Evolutionary conservation across 1,284 basidiomycete species (phyloP), one percentile per base, ranked within the genome.

Genomic region (Leccinum subfulvum): DNA sequence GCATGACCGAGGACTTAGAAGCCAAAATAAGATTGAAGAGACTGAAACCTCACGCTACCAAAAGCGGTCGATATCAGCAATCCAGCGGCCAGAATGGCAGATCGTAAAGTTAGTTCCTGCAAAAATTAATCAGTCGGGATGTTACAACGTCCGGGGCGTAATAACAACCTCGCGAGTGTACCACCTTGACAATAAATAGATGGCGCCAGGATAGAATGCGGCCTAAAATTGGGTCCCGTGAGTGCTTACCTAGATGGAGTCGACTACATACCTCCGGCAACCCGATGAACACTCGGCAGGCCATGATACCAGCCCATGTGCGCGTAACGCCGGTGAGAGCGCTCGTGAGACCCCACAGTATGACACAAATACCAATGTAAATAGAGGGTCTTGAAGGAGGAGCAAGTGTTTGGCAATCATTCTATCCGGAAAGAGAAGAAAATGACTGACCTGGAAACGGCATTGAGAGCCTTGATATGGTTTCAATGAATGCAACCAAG

Each of bases 261-360:
- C n/a, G 23, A 28, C 63, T 23, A 54, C 53, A 54, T 58, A 80
- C 82, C 73, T 89, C 87, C 2, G 87, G 55, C 7, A 56, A 23
- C 21, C 55, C 55, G 21, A 56, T 26, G 21, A 56, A 56, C 9
- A 56, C 23, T n/a, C 55, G 33, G 37, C 55, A 56, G 21, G 23
- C 23, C 55, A 56, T 39, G 23, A 56, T 56, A 26, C 86, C 11
- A 89, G 66, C 9, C 87, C 86, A 86, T 66, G 81, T 83, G 30
- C 78, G 77, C 0, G 86, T 84, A 7, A 84, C 71, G 7, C 85
- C 87, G 11, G 86, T 89, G 56, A 89, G 74, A 2, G 82, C 78
- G 65, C 85, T 88, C 1, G 81, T 84, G 26, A 89, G 64, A 4
- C 88, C 87, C 87, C 88, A 90, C 0, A 82, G 63, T 33, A 86